Conservation (phyloP, 108 stramenopile species). For the Cyclotella cryptica region DNA sequence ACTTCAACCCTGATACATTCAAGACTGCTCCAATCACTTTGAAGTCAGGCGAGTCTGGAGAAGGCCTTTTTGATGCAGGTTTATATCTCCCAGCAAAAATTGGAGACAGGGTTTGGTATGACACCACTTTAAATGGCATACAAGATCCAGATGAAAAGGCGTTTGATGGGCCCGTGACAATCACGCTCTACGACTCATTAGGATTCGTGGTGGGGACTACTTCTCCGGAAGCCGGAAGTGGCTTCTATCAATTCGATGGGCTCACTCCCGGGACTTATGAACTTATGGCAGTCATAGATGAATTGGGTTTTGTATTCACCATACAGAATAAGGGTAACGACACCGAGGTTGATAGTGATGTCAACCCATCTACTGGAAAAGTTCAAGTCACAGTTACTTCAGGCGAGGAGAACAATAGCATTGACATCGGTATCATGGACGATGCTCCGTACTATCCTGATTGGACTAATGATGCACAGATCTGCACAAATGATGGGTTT, state of each 20-base stretch:
- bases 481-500: slow-evolving; percentile 55
- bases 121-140: slow-evolving; percentile 42
- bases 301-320: slow-evolving; percentile 38
- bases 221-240: slow-evolving; percentile 12
- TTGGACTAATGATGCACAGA: slow-evolving; percentile 44
- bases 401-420: slow-evolving; percentile 34
- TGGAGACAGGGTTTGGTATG: slow-evolving; percentile 50
- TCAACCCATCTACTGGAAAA: slow-evolving; percentile 30
- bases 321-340: slow-evolving; percentile 35
- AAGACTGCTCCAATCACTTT: slow-evolving; percentile 31
- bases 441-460: slow-evolving; percentile 52
- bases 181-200: slow-evolving; percentile 43
- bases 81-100: slow-evolving; percentile 45
- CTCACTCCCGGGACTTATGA: slow-evolving; percentile 41
- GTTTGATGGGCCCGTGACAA: slow-evolving; percentile 23
- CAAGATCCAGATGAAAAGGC: slow-evolving; percentile 42
- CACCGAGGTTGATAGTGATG: slow-evolving; percentile 38
- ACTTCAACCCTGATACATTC: slow-evolving; percentile 37
- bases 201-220: slow-evolving; percentile 35
- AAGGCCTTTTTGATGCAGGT: slow-evolving; percentile 42
- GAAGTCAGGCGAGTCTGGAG: slow-evolving; percentile 39
- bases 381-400: slow-evolving; percentile 31
- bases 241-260: slow-evolving; percentile 38
- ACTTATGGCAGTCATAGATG: slow-evolving; percentile 20
- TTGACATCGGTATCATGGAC: slow-evolving; percentile 56